Base-by-base conservation (phyloP, 2,329 filamentous ascomycete genomes). In the Dendrostoma leiphaemia region DNA sequence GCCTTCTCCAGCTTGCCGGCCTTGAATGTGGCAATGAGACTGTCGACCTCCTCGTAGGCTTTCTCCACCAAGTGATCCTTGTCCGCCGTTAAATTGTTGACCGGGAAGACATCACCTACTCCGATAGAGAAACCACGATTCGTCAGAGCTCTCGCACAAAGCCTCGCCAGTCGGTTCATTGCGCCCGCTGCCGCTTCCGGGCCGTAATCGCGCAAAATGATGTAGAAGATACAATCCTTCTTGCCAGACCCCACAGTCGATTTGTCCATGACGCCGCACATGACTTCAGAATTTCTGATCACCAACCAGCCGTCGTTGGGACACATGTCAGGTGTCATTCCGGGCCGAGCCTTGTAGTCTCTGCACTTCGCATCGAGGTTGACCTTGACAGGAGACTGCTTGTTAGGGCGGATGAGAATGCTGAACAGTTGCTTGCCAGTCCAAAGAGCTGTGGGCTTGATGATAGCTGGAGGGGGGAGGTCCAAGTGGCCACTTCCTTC, bases 261-360 rank as follows among this genome's bases (percentile, higher is more conserved):
- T 73, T 99, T 99, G 76, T 99, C 94, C 91, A 97, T 97, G 56
- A 88, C 83, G 58, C 94, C 94, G 66, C 93, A 97, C 90, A 99
- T 96, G 58, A 97, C 86, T 69, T 97, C 92, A 0, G 93, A 97
- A 67, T 99, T 97, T 54, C 93, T 89, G 59, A 99, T 88, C 13
- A 96, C 91, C 9, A 99, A 78, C 82, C 90, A 97, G 7, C 88
- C 86, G 69, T 99, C 94, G 61, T 94, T 90, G 15, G 89, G 84
- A 64, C 93, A 90, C 74, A 96, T 86, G 60, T 90, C 86, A 1
- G 86, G 84, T 41, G 71, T 73, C 57, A 74, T 74, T 1, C 80
- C 81, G 1, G 80, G 72, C 3, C 78, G 78, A n/a, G 80, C 74
- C 60, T 83, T 83, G 69, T 88, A 97, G 54, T 91, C 84, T 79